Base-by-base conservation (phyloP, 2,329 filamentous ascomycete species). In the Neospermospora avenae region DNA sequence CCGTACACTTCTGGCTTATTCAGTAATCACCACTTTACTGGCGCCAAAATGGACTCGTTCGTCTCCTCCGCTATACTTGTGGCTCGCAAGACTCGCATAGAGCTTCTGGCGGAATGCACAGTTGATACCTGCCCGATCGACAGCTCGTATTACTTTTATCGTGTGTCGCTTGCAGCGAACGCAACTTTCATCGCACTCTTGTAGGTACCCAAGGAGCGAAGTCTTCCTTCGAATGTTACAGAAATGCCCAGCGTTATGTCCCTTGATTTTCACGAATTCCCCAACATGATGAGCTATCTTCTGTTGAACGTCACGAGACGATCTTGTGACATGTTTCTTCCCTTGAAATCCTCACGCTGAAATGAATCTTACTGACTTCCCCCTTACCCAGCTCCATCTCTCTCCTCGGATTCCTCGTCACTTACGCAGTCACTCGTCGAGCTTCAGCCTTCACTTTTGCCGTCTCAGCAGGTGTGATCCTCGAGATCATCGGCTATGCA, bases 401-500 rank as follows among this genome's bases (percentile, higher is more conserved):
- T 11, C 54, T 71, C 5, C 14, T 83, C 45, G 69, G 73, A 31
- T 76, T 76, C 66, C 64, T 81, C 25, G 62, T 70, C 41, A 74
- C 74, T 44, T 78, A 77, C 62, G 75, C 72, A 34, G 56, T 77
- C 52, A 78, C 75, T 10, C 78, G 80, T 56, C 76, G 75, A 54
- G 81, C 78, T 11, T 77, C 77, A 59, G 75, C 74, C 52, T 86
- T 84, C 72, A 75, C 76, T 56, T 64, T 80, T n/a, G 78, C 80
- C 46, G 80, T 88, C 74, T 58, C 76, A 1, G 72, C 80, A 0
- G 86, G 86, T 6, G 75, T 82, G 18, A 52, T 79, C 42, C 76
- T 78, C 34, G 85, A 88, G 71, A 72, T 85, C 14, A 64, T 86
- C 24, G 86, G 85, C 11, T 88, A 89, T 64, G 73, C 72, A 0